phyloP scores from a whole-genome alignment of 2,329 filamentous ascomycete genomes.

The Alternaria arborescens region DNA sequence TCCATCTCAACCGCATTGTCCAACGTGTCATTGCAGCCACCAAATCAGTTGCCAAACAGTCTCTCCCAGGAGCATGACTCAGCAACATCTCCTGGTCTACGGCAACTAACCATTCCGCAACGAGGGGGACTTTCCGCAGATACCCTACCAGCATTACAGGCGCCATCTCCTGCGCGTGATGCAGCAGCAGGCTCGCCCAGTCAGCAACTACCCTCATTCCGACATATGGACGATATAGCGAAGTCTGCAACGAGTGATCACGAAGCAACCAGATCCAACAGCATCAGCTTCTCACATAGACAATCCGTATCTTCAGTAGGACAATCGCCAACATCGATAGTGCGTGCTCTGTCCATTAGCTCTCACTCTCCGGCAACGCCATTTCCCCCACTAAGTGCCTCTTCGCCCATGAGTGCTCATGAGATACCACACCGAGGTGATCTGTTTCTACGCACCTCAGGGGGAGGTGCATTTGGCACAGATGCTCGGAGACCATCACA shows the following conservation, averaged over 20 bases:
- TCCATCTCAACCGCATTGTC: slow-evolving; percentile 19
- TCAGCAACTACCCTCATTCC: slow-evolving; percentile 45
- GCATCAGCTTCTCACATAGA: slow-evolving; percentile 41
- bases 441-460: slow-evolving; percentile 42
- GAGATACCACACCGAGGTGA: slow-evolving; percentile 42
- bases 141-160: slow-evolving; percentile 49
- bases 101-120: slow-evolving; percentile 43
- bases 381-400: slow-evolving; percentile 41
- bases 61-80: slow-evolving; percentile 31
- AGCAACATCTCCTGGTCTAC: slow-evolving; percentile 41
- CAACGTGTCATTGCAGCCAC: slow-evolving; percentile 17
- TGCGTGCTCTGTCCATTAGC: slow-evolving; percentile 45
- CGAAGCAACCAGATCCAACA: slow-evolving; percentile 37
- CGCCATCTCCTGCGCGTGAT: slow-evolving; percentile 43
- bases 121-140: slow-evolving; percentile 38
- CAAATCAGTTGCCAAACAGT: slow-evolving; percentile 32
- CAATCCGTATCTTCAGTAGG: slow-evolving; percentile 49
- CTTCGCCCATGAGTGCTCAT: slow-evolving; percentile 43
- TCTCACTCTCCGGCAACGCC: slow-evolving; percentile 44
- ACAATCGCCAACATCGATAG: slow-evolving; percentile 47
- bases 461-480: slow-evolving; percentile 38
- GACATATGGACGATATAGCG: slow-evolving; percentile 46
- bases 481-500: slow-evolving; percentile 48
- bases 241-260: slow-evolving; percentile 45
- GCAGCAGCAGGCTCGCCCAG: slow-evolving; percentile 39